Evolutionary conservation across 1,284 basidiomycete species (phyloP).

Genomic region (Heterobasidion parviporum): DNA sequence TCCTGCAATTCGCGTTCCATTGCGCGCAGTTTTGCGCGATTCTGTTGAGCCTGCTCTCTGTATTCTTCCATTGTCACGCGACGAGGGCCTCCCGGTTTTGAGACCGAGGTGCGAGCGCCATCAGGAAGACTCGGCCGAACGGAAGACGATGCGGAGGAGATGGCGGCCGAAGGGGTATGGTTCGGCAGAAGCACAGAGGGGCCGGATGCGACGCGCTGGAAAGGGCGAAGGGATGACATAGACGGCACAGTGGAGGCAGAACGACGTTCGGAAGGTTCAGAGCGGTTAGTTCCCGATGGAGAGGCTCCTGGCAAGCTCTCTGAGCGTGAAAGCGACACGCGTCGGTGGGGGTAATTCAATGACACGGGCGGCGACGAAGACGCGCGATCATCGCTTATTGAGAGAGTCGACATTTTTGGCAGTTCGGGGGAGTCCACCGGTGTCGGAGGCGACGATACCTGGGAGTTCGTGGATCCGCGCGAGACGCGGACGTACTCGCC

Average conservation of each 20-base stretch:
- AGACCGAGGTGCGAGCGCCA: constrained; percentile 24
- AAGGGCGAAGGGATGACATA: constrained; percentile 28
- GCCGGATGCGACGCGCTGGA: constrained; percentile 56
- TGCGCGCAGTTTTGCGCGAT: constrained; percentile 7
- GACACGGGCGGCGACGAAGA: constrained; percentile 6
- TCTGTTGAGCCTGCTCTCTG: constrained; percentile 19
- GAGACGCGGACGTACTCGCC: constrained; percentile 53
- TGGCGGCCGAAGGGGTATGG: constrained; percentile 16
- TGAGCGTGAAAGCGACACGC: constrained; percentile 53
- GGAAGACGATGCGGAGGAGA: constrained; percentile 12
- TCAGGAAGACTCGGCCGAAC: constrained; percentile 17
- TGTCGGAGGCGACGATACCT: constrained; percentile 30
- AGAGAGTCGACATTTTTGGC: constrained; percentile 25
- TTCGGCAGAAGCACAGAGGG: constrained; percentile 22
- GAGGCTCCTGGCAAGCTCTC: constrained; percentile 42
- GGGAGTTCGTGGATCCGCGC: constrained; percentile 25
- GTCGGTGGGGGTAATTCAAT: constrained; percentile 18
- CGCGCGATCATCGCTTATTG: constrained; percentile 21
- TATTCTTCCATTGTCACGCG: constrained; percentile 34
- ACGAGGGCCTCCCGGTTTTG: constrained; percentile 28
- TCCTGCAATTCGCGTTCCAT: constrained; percentile 12
- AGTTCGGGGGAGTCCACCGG: constrained; percentile 18
- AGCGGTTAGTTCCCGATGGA: constrained; percentile 5
- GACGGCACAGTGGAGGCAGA: constrained; percentile 15
- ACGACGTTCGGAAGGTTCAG: constrained; percentile 16